Evolutionary conservation across 495 filamentous ascomycete species (phyloP), one percentile per base, ranked within the genome.

Genomic region (Penicillium alfredii): DNA sequence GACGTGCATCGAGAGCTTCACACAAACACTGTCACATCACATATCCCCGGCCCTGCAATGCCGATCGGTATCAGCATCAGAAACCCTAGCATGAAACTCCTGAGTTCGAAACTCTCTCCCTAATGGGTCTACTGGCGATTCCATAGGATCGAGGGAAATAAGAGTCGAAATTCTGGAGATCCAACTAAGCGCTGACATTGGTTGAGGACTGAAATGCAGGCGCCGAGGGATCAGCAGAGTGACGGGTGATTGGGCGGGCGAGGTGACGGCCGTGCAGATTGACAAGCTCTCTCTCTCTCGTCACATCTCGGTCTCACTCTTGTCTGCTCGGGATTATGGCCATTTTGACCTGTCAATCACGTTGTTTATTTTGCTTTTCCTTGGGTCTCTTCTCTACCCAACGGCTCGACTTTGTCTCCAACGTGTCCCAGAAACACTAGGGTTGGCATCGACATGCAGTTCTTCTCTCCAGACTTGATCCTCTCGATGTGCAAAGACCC

Each of bases 231-330:
- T 49, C 37, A 47, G 40, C 38, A 22, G 45, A 45, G 20, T 32
- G 35, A 23, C 21, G 8, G 26, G 27, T 57, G 53, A 57, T 57
- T 57, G n/a, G 53, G 53, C 29, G 22, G 39, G 13, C 4, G 33
- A 44, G 33, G 53, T 57, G 53, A 57, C 25, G 47, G 46, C 47
- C 44, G 44, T 57, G 53, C 53, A 57, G 46, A 32, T 56, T 47
- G 40, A 40, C 44, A 49, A 47, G 44, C 17, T 20, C 43, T 43
- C 48, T 44, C 47, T 52, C 51, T 47, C 47, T 39, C 30, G 46
- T 56, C 52, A 56, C 52, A 56, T 45, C 41, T n/a, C n/a, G 35
- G 38, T 46, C 42, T 53, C 42, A 35, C n/a, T n/a, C n/a, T n/a
- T n/a, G n/a, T n/a, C n/a, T n/a, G n/a, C n/a, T n/a, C n/a, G n/a